Base-by-base conservation (phyloP, 495 filamentous ascomycete species). In the Cenococcum geophilum region DNA sequence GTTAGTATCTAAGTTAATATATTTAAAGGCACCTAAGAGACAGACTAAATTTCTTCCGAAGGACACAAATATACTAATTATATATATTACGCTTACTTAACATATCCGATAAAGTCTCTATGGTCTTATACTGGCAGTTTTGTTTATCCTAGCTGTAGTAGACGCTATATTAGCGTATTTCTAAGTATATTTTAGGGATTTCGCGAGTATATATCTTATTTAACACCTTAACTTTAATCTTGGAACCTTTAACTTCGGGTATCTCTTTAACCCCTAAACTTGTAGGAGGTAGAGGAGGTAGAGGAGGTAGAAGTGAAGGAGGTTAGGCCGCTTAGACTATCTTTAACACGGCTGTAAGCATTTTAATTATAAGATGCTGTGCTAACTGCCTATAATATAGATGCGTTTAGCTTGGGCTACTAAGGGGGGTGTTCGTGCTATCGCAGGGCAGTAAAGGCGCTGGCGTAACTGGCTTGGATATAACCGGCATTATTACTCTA, bases 331-430 rank as follows among this genome's bases (percentile, higher is more conserved):
- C 48, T 27, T 51, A 14, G 16, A 21, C 48, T 51, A 51, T 51
- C 21, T 51, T 51, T 16, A 51, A 12, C 11, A 22, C 22, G 48
- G 16, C 48, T 21, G 16, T 16, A 22, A 21, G 14, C 48, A 51
- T 12, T 51, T 51, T 16, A 51, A 51, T 4, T 14, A 16, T 21
- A 51, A 51, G 10, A 51, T 18, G 48, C 48, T 51, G 48, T 16
- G 3, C 48, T 51, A 14, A 16, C 12, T 45, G 18, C 40, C 40
- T 14, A 45, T 45, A 4, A 21, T 21, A 16, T 4, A 27, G 22
- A 27, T 22, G 21, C 16, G 48, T 14, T 51, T 51, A 16, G 21
- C 48, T 51, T 51, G 12, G 48, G 48, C 48, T 51, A 51, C 48
- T 22, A 3, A 14, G 48, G 22, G 48, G 48, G 4, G 48, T 51